Percentiles rank a stretch among this genome's conserved stretches.
Evolutionary conservation across 148 eudicot genomes (phyloP).

Genomic region (Persicaria maculosa): DNA sequence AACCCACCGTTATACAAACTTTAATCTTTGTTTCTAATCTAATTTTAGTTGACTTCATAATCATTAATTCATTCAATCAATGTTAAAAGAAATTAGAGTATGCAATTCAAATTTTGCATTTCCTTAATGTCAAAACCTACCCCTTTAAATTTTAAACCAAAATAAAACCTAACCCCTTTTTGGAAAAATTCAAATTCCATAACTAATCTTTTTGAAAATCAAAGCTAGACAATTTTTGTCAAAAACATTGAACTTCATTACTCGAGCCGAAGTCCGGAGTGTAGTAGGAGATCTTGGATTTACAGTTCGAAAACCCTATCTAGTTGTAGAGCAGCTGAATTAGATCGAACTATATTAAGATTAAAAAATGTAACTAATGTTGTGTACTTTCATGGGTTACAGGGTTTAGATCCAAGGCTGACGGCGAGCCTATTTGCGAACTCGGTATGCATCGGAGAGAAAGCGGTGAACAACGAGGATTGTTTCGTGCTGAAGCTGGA

Average conservation of each 20-base stretch:
- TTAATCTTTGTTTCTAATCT: not conserved
- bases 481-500: constrained; percentile 77
- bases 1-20: not conserved
- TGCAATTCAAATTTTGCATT: not conserved
- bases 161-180: too few relatives aligned
- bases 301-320: too few relatives aligned
- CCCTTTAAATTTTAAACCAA: too few relatives aligned
- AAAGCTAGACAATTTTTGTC: not conserved
- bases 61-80: not conserved
- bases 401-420: constrained; percentile 89
- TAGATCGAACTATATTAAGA: too few relatives aligned
- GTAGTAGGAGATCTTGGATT: too few relatives aligned
- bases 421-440: constrained; percentile 75
- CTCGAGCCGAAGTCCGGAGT: too few relatives aligned
- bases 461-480: constrained; percentile 55
- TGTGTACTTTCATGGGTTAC: constrained; percentile 5
- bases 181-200: too few relatives aligned
- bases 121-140: not conserved
- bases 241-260: not conserved
- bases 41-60: not conserved
- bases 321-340: not conserved
- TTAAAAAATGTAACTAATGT: too few relatives aligned
- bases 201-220: too few relatives aligned
- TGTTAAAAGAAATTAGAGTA: not conserved
- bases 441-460: constrained; percentile 75